Percentiles rank a stretch among this genome's conserved stretches.
These are phyloP conservation scores for Brettanomyces anomalus DNA, from an alignment of 805 yeast species.

Conservation along the genomic window DNA sequence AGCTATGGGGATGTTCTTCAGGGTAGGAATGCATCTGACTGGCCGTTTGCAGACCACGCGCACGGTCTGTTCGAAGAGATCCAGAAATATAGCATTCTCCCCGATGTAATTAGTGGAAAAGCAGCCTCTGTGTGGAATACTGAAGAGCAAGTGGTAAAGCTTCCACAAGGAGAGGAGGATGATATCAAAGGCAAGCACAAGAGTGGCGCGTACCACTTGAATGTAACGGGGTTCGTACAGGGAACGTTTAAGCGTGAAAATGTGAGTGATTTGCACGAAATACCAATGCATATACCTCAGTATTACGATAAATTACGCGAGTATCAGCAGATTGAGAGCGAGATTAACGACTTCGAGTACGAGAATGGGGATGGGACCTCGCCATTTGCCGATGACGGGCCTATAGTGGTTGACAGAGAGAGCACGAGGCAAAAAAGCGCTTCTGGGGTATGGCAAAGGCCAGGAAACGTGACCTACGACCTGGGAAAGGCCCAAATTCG, in stretches of 20 bases:
- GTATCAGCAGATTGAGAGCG: conserved; percentile 8
- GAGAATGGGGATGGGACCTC: conserved; percentile 2
- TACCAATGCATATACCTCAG: conserved; percentile 23
- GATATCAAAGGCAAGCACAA: conserved; percentile 9
- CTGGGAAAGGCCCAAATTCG: conserved; percentile 16
- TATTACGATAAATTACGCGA: conserved; percentile 18
- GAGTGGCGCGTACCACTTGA: conserved; percentile 26
- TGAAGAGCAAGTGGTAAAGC: conserved; percentile 19
- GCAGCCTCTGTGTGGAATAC: conserved; percentile 48
- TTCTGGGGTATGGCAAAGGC: conserved; percentile 2
- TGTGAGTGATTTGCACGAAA: conserved; percentile 8
- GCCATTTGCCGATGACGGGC: conserved; percentile 1
- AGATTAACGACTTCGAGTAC: conserved; percentile 1
- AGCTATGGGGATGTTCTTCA: conserved; percentile 51
- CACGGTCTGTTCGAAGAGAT: conserved; percentile 35
- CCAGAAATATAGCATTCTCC: conserved; percentile 49
- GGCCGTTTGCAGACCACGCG: conserved; percentile 40
- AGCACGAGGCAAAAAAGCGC: conserved; percentile 2
- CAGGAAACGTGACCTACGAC: conserved; percentile 21
- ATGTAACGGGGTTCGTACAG: conserved; percentile 38
- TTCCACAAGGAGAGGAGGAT: conserved; percentile 5
- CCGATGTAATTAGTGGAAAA: conserved; percentile 40
- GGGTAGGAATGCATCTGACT: conserved; percentile 37
- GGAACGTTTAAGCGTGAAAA: conserved; percentile 30
- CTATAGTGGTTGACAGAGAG: conserved; percentile 1